These are phyloP conservation scores for Venturia carpophila DNA, from an alignment of 2,329 filamentous ascomycete genomes.

Conservation along the genomic window DNA sequence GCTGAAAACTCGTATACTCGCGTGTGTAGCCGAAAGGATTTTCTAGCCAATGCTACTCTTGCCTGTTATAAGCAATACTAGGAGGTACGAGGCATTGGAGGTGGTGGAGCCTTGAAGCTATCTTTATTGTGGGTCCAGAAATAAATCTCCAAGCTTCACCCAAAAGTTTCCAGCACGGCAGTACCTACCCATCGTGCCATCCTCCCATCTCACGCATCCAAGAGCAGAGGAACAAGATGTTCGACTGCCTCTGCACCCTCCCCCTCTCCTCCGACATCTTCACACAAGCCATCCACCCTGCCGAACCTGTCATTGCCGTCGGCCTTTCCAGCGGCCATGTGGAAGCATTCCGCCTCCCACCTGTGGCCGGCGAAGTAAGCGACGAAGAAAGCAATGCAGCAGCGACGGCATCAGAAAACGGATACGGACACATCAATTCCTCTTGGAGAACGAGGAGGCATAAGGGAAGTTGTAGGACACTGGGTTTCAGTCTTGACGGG, in stretches of 20 bases:
- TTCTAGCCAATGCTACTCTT: too few species aligned
- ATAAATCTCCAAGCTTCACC: neutral
- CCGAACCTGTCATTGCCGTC: slow-evolving; percentile 74
- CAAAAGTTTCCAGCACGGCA: neutral
- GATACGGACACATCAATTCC: slow-evolving; percentile 69
- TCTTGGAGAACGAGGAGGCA: slow-evolving; percentile 83
- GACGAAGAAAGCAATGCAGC: slow-evolving; percentile 43
- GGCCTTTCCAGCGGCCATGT: slow-evolving; percentile 82
- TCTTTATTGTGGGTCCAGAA: neutral
- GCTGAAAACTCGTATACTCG: too few species aligned
- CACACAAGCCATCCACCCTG: slow-evolving; percentile 76
- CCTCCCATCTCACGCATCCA: neutral
- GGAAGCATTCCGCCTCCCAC: slow-evolving; percentile 68
- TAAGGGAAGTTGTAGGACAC: slow-evolving; percentile 82
- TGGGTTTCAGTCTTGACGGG: slow-evolving; percentile 75
- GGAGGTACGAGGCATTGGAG: too few species aligned
- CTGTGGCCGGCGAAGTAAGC: slow-evolving; percentile 41
- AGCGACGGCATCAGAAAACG: slow-evolving; percentile 43
- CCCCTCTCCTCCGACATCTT: slow-evolving; percentile 83
- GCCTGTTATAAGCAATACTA: too few species aligned
- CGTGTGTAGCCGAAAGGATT: too few species aligned
- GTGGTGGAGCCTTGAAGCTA: too few species aligned
- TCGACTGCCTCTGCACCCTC: slow-evolving; percentile 85
- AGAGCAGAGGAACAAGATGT: slow-evolving; percentile 48
- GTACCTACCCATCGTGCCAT: too few species aligned